Conservation (phyloP, 139 green algal genomes). For the Marvania coccoides region DNA sequence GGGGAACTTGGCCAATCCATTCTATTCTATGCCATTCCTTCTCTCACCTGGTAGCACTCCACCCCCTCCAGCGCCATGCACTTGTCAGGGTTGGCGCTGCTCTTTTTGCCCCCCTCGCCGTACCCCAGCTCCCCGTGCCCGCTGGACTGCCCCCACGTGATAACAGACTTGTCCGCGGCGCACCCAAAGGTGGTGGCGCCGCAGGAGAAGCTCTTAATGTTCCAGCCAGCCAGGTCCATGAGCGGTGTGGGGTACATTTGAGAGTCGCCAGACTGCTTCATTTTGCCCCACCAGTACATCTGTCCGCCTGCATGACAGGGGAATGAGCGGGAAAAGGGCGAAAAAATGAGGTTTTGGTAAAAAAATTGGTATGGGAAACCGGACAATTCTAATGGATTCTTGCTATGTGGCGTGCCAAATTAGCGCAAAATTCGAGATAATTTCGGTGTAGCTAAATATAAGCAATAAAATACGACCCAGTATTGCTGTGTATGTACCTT, state of each 20-base stretch:
- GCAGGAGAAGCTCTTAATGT: constrained; percentile 66
- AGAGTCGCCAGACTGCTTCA: constrained; percentile 81
- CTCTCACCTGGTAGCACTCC: constrained; percentile 31
- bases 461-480: no score
- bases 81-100: constrained; percentile 80
- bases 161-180: constrained; percentile 63
- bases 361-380: no score
- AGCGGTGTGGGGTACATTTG: constrained; percentile 78
- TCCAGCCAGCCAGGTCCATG: constrained; percentile 79
- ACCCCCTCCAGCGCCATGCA: constrained; percentile 52
- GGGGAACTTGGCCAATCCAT: neutral
- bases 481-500: no score
- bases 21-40: neutral
- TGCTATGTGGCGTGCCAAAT: no score
- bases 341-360: no score
- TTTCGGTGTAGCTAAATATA: no score
- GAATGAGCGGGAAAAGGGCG: no score
- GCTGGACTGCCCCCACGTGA: constrained; percentile 74
- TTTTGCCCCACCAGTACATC: constrained; percentile 88
- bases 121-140: constrained; percentile 86
- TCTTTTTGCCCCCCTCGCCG: constrained; percentile 82
- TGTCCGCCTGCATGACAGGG: constrained; percentile 65
- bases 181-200: constrained; percentile 69
- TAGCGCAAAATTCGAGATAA: no score
- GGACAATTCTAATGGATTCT: no score